phyloP scores from a whole-genome alignment of 768 basidiomycete species.

The Amylocystis lapponica region DNA sequence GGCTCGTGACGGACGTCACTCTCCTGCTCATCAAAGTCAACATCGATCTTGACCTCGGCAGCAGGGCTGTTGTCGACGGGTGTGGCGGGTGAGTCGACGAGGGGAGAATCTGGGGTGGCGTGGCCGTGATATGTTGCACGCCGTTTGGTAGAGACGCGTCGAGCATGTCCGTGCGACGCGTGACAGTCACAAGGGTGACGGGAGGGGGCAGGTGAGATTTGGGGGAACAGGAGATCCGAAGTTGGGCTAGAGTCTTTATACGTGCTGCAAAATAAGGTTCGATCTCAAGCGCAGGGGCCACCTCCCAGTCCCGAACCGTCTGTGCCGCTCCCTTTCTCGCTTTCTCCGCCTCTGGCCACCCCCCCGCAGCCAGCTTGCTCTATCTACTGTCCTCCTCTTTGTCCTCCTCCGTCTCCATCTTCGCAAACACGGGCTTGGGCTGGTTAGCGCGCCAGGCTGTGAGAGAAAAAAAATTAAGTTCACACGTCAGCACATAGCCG shows the following conservation, averaged over 20 bases:
- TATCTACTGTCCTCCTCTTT: conserved; percentile 41
- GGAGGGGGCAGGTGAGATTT: conserved; percentile 48
- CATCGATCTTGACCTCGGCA: conserved; percentile 57
- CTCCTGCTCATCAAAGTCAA: conserved; percentile 57
- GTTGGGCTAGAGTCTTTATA: conserved; percentile 74
- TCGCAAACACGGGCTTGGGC: conserved; percentile 79
- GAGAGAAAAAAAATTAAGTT: conserved; percentile 19
- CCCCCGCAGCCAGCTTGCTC: conserved; percentile 14
- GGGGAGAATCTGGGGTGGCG: conserved; percentile 29
- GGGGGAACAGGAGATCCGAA: conserved; percentile 62
- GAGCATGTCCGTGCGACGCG: conserved; percentile 57
- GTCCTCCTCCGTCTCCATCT: conserved; percentile 50
- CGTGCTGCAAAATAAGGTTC: conserved; percentile 77
- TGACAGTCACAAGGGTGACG: conserved; percentile 61
- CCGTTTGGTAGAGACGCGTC: conserved; percentile 34
- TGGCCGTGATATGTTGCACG: conserved; percentile 19
- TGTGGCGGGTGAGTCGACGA: conserved; percentile 51
- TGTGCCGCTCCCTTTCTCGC: conserved; percentile 19
- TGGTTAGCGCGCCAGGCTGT: conserved; percentile 86
- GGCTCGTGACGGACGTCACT: conserved; percentile 64
- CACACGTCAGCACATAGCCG: conserved; percentile 31
- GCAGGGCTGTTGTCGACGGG: conserved; percentile 46
- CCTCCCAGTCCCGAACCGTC: conserved; percentile 26
- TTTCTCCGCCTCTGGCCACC: conserved; percentile 16
- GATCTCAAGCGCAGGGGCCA: conserved; percentile 78